Base-by-base conservation (phyloP, 345 rosid species). In the Syzygium grande region DNA sequence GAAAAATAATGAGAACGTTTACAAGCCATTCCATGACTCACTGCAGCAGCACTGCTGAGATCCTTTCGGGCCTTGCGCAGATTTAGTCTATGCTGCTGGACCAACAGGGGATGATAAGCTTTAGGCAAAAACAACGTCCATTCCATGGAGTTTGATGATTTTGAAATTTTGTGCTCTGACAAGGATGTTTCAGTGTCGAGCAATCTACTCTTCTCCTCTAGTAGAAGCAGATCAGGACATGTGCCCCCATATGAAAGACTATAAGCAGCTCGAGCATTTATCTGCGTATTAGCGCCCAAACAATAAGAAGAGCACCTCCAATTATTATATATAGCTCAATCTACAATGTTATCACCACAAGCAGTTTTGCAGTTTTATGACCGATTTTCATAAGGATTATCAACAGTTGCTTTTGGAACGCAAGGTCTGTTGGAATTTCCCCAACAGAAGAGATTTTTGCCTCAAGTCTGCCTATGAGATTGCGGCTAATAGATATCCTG, bases 101-200 rank as follows among this genome's bases (percentile, higher is more conserved):
- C 95, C 89, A 97, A 89, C 85, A 97, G 89, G 89, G 99, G 99
- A 92, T 97, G 99, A 89, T 94, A 91, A 90, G 98, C 96, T 89
- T 93, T 93, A 65, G 96, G 98, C 87, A 97, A 92, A 94, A 93
- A 95, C 89, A 97, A 79, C 59, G 90, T 89, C 99, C 98, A 96
- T 86, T 95, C 96, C 85, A 83, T 16, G 83, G 90, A 56, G 51
- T 86, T 54, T 21, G 94, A 87, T 46, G 88, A 92, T 84, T 89
- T 87, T 52, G 88, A 89, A 78, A 88, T 77, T 84, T 91, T 88
- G 55, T 89, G 89, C 86, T 68, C 91, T 78, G 86, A 78, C 88
- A 89, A 79, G 80, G 79, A 38, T 85, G 92, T 85, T 88, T 86
- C 90, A 63, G 90, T 54, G 16, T 90, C n/a, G 65, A 89, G 89